A percentile compares a stretch with the other conserved stretches of the same genome.
Evolutionary conservation across 2,329 filamentous ascomycete species (phyloP).

Genomic region (Ophiostoma montium): DNA sequence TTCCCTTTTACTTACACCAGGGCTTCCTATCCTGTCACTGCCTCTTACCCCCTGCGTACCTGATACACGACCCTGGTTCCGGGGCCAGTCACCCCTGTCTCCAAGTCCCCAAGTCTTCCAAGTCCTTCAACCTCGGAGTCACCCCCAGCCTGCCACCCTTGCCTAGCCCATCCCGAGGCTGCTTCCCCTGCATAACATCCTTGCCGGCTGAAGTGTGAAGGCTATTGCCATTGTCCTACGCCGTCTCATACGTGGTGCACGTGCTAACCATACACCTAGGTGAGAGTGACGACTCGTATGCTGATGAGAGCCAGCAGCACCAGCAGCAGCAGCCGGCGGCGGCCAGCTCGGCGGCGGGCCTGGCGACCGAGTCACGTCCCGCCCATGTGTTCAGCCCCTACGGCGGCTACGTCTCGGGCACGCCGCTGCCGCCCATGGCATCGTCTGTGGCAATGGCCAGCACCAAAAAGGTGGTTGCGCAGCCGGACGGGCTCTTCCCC

Average conservation of each 20-base stretch:
- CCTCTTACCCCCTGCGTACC: not conserved
- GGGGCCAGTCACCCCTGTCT: not conserved
- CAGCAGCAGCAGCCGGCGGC: constrained; percentile 1
- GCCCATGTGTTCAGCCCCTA: constrained; percentile 63
- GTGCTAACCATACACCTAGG: constrained; percentile 2
- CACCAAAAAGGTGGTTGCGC: constrained; percentile 36
- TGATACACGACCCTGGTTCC: constrained; percentile 1
- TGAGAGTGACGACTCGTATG: constrained; percentile 9
- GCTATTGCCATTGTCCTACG: no score
- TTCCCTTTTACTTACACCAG: not conserved
- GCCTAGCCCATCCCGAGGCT: constrained; percentile 3
- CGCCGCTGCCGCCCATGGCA: constrained; percentile 31
- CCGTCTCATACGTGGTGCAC: no score
- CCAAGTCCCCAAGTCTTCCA: not conserved
- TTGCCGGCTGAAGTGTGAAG: no score
- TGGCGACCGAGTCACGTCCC: constrained; percentile 48
- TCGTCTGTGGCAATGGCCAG: constrained; percentile 46
- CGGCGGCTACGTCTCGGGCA: constrained; percentile 45
- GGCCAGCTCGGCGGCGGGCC: not conserved
- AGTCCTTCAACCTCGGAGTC: no score
- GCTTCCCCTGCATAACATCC: no score
- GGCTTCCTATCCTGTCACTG: not conserved
- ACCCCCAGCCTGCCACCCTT: not conserved
- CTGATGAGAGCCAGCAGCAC: constrained; percentile 9
- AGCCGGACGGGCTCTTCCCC: constrained; percentile 63